These are phyloP conservation scores for Lactarius pseudohatsudake DNA, from an alignment of 768 basidiomycete species.

Conservation along the genomic window DNA sequence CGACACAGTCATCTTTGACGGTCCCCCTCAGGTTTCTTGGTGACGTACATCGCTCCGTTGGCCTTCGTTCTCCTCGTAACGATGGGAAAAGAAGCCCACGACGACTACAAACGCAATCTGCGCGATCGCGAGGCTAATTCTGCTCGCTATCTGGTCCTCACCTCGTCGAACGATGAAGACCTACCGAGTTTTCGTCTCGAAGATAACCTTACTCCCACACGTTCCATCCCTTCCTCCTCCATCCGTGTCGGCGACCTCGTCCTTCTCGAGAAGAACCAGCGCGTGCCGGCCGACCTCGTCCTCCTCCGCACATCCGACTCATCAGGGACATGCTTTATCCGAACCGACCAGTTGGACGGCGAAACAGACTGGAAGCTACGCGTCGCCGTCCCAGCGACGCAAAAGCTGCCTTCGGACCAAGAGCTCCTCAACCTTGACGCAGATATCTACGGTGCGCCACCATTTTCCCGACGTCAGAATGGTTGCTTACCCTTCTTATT, in stretches of 20 bases:
- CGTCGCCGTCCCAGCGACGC: conserved; percentile 82
- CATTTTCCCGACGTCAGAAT: conserved; percentile 4
- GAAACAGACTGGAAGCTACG: conserved; percentile 99
- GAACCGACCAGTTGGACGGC: conserved; percentile 97
- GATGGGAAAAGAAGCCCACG: conserved; percentile 98
- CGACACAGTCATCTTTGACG: background rate
- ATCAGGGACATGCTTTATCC: conserved; percentile 93
- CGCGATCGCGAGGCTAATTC: conserved; percentile 96
- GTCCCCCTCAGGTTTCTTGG: conserved; percentile 73
- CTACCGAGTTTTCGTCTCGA: conserved; percentile 30
- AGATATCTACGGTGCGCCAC: conserved; percentile 77
- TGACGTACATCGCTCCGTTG: conserved; percentile 94
- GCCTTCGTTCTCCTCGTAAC: conserved; percentile 94
- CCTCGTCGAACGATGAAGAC: conserved; percentile 32
- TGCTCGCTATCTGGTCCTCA: conserved; percentile 80
- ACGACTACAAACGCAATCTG: conserved; percentile 92
- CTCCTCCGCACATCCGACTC: conserved; percentile 85
- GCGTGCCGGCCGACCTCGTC: conserved; percentile 93
- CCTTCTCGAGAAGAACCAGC: conserved; percentile 91
- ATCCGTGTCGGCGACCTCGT: conserved; percentile 91
- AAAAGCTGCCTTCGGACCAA: conserved; percentile 63
- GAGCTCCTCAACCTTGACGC: conserved; percentile 67
- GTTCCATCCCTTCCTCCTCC: conserved; percentile 83
- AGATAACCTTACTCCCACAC: conserved; percentile 37
- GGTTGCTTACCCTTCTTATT: conserved; percentile 9